Percentiles rank a stretch among this genome's conserved stretches.
Conservation (phyloP, 495 filamentous ascomycete species). For the Aspergillus avenaceus region DNA sequence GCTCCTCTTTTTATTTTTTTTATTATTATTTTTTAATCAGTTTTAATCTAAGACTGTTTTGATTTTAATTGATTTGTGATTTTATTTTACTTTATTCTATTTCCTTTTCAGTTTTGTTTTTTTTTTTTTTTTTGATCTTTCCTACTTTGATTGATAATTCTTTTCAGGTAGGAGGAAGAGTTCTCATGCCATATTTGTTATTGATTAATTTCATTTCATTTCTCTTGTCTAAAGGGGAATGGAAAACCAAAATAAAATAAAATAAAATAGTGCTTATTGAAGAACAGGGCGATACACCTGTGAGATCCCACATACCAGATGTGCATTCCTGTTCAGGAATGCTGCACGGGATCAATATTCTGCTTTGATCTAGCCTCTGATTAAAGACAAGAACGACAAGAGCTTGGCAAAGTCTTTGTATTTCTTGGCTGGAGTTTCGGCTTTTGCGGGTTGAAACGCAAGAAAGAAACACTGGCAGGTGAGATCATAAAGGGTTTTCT, state of each 20-base stretch:
- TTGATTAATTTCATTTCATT: background rate
- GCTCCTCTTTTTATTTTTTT: background rate
- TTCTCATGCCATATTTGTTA: background rate
- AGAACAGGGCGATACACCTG: background rate
- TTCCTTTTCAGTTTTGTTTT: background rate
- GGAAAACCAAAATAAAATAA: too few species aligned
- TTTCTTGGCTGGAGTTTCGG: background rate
- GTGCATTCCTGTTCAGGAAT: constrained; percentile 6
- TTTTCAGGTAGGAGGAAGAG: too few species aligned
- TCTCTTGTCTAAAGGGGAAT: too few species aligned
- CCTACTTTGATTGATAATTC: too few species aligned
- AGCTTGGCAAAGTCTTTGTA: constrained; percentile 1
- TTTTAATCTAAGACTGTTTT: too few species aligned
- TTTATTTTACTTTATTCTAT: background rate
- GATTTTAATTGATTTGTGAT: too few species aligned
- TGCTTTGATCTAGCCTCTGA: background rate
- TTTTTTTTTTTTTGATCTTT: background rate
- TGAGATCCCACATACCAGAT: constrained; percentile 3
- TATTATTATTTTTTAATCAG: too few species aligned
- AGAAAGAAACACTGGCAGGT: background rate
- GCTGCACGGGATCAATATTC: constrained; percentile 1
- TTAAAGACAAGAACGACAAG: constrained; percentile 2
- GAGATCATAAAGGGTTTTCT: background rate
- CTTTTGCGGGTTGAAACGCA: background rate
- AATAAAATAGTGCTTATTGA: constrained; percentile 1